phyloP scores from a whole-genome alignment of 2,329 filamentous ascomycete genomes.

The Lachnellula arida region DNA sequence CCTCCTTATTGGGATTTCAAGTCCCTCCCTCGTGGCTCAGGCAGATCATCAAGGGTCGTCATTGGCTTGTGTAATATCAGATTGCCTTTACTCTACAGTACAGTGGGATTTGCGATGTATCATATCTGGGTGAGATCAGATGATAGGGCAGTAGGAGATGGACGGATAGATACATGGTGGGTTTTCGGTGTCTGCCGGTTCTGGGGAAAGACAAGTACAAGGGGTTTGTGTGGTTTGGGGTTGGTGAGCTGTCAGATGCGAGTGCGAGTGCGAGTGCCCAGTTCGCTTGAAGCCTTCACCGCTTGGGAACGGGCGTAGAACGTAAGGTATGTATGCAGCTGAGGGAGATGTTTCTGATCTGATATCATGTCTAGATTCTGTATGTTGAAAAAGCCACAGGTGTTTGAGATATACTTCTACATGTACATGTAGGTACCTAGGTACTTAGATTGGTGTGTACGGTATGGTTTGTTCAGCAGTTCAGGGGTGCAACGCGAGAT shows the following conservation, averaged over 20 bases:
- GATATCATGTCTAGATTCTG: no score
- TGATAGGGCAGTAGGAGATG: neutral
- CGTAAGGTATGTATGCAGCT: no score
- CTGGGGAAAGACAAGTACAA: neutral
- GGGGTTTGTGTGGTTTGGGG: neutral
- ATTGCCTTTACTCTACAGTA: neutral
- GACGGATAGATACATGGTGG: neutral
- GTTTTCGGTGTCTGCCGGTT: neutral
- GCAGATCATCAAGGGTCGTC: neutral
- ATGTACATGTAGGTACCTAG: no score
- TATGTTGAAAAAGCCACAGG: no score
- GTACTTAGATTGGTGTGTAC: no score
- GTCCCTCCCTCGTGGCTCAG: neutral
- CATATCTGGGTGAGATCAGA: neutral
- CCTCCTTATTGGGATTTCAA: neutral
- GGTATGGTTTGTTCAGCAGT: neutral
- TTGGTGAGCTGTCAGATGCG: constrained; percentile 11
- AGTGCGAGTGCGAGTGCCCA: no score
- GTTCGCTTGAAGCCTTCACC: neutral
- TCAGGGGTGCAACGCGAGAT: neutral
- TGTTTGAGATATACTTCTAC: no score
- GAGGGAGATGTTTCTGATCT: no score
- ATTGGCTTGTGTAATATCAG: neutral
- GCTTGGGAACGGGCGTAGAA: neutral
- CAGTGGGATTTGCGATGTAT: neutral